Evolutionary conservation across 768 basidiomycete genomes (phyloP), one percentile per base, ranked within the genome.

Genomic region (Panellus pusillus): DNA sequence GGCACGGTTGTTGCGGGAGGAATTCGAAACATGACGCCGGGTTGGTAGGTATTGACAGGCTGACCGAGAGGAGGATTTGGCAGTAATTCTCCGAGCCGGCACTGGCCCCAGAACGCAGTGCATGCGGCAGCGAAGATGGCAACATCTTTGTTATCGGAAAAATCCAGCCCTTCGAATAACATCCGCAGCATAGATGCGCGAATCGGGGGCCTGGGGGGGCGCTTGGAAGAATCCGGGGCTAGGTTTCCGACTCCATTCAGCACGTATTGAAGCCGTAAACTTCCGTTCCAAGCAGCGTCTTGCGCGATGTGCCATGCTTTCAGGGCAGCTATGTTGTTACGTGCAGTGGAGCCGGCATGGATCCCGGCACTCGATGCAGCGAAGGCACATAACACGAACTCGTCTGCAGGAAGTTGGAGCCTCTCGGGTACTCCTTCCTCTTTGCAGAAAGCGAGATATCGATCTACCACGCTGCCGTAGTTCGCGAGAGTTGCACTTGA

Each of bases 71-170:
- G 50, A 54, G 4, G 61, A 61, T 1, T 63, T 39, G 63, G 50
- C 0, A 70, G 48, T 32, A 60, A 47, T 71, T 73, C 67, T 0
- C 72, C 67, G 0, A 73, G 51, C 0, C 64, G 54, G 28, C 69
- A 66, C 42, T 69, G 70, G 1, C 63, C 58, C 68, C 70, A 76
- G 49, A 77, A 78, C 3, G 73, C 67, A 1, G 61, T 47, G 8
- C 57, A 56, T 0, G 74, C 74, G 1, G 65, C 53, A 0, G 72
- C 72, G 54, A 61, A 72, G 1, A 74, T 63, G 1, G 72, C 68
- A 4, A 66, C 61, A 42, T 75, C 68, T 7, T 65, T 61, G 12
- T 66, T 37, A 44, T 4, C 20, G 2, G 48, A 28, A 24, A 50
- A 42, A 24, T 50, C 48, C 1, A 50, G 29, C 11, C 48, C 31